phyloP scores from a whole-genome alignment of 805 yeast genomes.

The Zygosaccharomyces bisporus region DNA sequence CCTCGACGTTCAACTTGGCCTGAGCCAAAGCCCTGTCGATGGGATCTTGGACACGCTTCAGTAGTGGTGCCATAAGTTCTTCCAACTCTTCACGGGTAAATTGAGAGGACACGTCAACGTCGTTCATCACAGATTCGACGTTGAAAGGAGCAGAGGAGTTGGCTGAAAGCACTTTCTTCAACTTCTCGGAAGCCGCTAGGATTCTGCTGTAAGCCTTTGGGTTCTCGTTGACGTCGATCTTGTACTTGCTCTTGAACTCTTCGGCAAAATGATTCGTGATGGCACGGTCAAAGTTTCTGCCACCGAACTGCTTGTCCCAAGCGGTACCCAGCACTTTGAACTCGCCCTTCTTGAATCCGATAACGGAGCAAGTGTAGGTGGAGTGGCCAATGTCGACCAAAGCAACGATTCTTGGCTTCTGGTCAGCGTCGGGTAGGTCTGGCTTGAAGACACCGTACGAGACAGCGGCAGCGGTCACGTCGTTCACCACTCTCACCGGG shows the following conservation, averaged over 20 bases:
- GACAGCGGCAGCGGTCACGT: constrained; percentile 97
- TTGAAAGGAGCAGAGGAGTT: constrained; percentile 91
- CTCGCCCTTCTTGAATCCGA: constrained; percentile 94
- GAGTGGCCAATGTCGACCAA: constrained; percentile 98
- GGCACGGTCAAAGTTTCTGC: constrained; percentile 92
- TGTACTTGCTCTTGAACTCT: constrained; percentile 86
- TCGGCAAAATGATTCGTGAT: constrained; percentile 93
- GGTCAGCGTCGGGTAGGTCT: constrained; percentile 80
- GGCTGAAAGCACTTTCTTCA: constrained; percentile 95
- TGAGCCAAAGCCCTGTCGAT: constrained; percentile 74
- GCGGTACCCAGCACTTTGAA: constrained; percentile 89
- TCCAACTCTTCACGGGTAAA: constrained; percentile 90
- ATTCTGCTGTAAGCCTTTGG: constrained; percentile 95
- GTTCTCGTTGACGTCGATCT: constrained; percentile 86
- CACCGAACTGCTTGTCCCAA: constrained; percentile 95
- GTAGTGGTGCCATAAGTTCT: constrained; percentile 77
- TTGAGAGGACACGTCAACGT: constrained; percentile 88
- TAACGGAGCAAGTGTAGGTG: constrained; percentile 83
- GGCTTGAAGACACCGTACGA: constrained; percentile 98
- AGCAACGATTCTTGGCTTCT: constrained; percentile 83
- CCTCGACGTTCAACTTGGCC: constrained; percentile 68
- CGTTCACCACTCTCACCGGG: constrained; percentile 97
- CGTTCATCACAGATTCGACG: constrained; percentile 96
- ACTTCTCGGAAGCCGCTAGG: constrained; percentile 82
- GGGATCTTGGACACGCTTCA: constrained; percentile 72